Conservation (phyloP, 257 asterid species). For the Salvia hispanica region DNA sequence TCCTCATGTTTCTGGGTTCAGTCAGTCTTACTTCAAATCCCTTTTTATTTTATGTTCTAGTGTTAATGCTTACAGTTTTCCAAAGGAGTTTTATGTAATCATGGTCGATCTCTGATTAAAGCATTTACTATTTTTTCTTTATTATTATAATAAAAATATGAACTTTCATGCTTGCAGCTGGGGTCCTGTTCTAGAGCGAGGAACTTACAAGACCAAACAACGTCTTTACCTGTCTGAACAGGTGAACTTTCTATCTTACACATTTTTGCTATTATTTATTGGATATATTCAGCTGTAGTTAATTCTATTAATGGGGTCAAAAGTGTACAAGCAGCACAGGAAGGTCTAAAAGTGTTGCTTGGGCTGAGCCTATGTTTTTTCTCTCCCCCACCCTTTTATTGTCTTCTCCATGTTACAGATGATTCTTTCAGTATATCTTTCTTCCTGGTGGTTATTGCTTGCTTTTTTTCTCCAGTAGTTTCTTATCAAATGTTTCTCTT, state of each 20-base stretch:
- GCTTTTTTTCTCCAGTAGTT: not conserved
- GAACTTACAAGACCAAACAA: conserved; percentile 65
- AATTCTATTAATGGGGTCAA: not conserved
- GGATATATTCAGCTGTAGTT: conserved; percentile 2
- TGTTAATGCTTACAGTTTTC: not conserved
- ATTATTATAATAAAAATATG: too few species aligned
- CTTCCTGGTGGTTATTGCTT: not conserved
- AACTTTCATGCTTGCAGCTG: conserved; percentile 53
- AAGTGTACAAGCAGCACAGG: not conserved
- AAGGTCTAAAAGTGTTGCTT: not conserved
- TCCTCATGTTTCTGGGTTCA: not conserved
- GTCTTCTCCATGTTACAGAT: not conserved
- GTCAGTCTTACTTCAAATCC: not conserved
- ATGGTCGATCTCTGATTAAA: conserved; percentile 19
- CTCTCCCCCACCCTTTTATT: too few species aligned
- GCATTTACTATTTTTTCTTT: not conserved
- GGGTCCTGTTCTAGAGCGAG: conserved; percentile 84
- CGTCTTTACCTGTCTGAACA: conserved; percentile 94
- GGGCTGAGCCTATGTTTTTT: not conserved
- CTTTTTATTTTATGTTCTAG: not conserved
- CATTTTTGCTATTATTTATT: not conserved
- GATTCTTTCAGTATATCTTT: not conserved
- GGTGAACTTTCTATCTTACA: conserved; percentile 40
- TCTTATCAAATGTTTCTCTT: not conserved
- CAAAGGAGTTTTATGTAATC: not conserved